Percentiles rank a stretch among this genome's conserved stretches.
Conservation (phyloP, 2,329 filamentous ascomycete species). For the Penicillium sp. region DNA sequence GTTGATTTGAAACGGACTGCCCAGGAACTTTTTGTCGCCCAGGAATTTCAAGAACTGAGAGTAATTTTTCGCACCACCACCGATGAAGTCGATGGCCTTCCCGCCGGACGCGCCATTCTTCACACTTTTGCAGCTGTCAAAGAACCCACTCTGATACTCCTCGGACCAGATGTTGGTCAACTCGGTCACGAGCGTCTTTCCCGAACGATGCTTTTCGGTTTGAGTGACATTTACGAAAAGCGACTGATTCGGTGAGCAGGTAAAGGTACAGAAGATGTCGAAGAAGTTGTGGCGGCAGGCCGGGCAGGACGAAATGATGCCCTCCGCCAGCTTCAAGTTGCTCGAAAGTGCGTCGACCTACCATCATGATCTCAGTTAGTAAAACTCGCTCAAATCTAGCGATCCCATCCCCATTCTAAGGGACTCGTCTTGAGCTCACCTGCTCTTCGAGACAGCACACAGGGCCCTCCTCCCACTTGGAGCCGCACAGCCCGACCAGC, state of each 20-base stretch:
- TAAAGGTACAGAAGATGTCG: constrained; percentile 97
- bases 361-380: background rate
- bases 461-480: constrained; percentile 78
- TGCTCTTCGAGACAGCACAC: constrained; percentile 85
- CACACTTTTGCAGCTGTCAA: constrained; percentile 97
- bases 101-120: constrained; percentile 95
- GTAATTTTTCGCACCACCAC: constrained; percentile 90
- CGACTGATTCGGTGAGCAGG: constrained; percentile 95
- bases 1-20: constrained; percentile 98
- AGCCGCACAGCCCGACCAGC: constrained; percentile 81
- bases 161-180: constrained; percentile 86
- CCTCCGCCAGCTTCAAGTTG: constrained; percentile 83
- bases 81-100: constrained; percentile 93
- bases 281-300: constrained; percentile 99
- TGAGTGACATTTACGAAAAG: constrained; percentile 91
- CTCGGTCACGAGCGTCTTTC: constrained; percentile 74
- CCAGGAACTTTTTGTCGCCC: constrained; percentile 83
- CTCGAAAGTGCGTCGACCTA: constrained; percentile 77
- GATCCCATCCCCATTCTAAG: background rate
- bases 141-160: constrained; percentile 84
- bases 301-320: constrained; percentile 88
- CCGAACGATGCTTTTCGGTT: constrained; percentile 57
- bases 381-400: background rate
- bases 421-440: constrained; percentile 43
- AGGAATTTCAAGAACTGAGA: constrained; percentile 85